phyloP scores from a whole-genome alignment of 441 rosid species.

The Adansonia gregorii region DNA sequence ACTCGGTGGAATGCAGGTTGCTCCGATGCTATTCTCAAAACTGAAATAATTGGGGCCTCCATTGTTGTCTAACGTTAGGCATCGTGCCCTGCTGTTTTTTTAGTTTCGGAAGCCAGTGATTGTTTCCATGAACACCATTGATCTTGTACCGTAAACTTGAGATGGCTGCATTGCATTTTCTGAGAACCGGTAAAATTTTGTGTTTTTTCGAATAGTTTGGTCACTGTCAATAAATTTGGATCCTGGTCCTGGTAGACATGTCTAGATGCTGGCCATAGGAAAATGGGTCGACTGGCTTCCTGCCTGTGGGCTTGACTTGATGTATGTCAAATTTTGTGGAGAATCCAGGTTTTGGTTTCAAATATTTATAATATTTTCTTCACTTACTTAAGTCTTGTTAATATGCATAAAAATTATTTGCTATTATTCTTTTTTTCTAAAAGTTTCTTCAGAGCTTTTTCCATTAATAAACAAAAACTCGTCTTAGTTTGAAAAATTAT shows the following conservation, averaged over 20 bases:
- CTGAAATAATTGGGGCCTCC: conserved; percentile 42
- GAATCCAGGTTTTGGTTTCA: too few species aligned
- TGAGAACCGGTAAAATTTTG: background rate
- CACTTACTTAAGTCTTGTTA: too few species aligned
- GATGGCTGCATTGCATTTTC: background rate
- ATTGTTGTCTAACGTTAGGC: background rate
- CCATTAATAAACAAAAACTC: too few species aligned
- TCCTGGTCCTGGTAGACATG: background rate
- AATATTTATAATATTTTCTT: too few species aligned
- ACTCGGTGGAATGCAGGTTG: conserved; percentile 52
- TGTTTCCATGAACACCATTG: background rate
- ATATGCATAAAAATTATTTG: too few species aligned
- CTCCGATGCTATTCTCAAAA: conserved; percentile 51
- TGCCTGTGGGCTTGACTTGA: too few species aligned
- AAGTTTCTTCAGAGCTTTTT: too few species aligned
- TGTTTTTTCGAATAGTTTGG: background rate
- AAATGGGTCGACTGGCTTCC: too few species aligned
- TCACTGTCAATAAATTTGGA: conserved; percentile 19
- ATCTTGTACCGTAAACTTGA: background rate
- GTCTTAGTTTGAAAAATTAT: too few species aligned
- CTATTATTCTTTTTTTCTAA: too few species aligned
- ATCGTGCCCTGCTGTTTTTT: background rate
- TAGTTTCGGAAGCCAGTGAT: background rate
- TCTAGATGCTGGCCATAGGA: too few species aligned
- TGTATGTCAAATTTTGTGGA: too few species aligned